These are phyloP conservation scores for Colletotrichum tanaceti DNA, from an alignment of 2,329 filamentous ascomycete species.

Conservation along the genomic window DNA sequence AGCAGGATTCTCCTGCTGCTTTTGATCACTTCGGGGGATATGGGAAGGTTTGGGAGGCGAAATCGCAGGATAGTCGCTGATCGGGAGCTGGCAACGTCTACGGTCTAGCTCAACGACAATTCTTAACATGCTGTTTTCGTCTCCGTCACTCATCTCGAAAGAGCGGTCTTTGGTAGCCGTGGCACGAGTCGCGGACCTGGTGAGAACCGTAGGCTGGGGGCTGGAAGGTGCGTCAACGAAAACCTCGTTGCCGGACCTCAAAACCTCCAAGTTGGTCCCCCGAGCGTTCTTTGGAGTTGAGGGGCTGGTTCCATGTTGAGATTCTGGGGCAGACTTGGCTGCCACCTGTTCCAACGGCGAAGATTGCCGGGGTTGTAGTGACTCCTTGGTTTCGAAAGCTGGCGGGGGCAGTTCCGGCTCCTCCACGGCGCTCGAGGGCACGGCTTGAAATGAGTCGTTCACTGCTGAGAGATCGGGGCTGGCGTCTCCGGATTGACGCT, in stretches of 20 bases:
- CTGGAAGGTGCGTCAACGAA: conserved; percentile 64
- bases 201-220: conserved; percentile 48
- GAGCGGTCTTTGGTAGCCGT: conserved; percentile 45
- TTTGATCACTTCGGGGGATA: conserved; percentile 2
- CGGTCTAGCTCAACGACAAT: conserved; percentile 64
- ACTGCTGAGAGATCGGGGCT: conserved; percentile 31
- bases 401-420: conserved; percentile 36
- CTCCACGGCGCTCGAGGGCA: conserved; percentile 47
- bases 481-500: conserved; percentile 34
- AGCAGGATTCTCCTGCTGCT: conserved; percentile 44
- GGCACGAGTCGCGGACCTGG: conserved; percentile 46
- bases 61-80: conserved; percentile 43
- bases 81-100: conserved; percentile 48
- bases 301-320: conserved; percentile 9
- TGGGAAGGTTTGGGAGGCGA: conserved; percentile 46
- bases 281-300: conserved; percentile 35
- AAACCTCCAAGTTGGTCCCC: conserved; percentile 49
- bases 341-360: neutral
- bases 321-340: neutral
- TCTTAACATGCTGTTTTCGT: conserved; percentile 61
- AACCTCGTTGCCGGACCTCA: conserved; percentile 58
- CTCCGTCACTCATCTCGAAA: conserved; percentile 57
- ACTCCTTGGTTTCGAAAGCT: conserved; percentile 20
- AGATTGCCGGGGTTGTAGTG: neutral
- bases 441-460: conserved; percentile 38